Percentiles rank a stretch among this genome's conserved stretches.
Evolutionary conservation across 1,139 yeast genomes (phyloP).

Genomic region (Hansenula lynferdii): DNA sequence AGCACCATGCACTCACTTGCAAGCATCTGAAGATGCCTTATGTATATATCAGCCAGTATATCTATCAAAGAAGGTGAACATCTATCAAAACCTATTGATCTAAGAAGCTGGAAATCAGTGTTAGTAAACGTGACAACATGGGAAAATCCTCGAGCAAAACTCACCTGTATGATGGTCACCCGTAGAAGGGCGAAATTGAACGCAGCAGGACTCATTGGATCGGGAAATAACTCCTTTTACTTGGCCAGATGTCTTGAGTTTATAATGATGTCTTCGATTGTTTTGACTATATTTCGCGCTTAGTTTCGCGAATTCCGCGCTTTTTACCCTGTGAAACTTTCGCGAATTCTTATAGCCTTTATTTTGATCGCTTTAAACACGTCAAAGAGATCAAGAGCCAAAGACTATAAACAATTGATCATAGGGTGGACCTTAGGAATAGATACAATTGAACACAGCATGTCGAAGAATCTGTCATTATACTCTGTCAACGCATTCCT

Average conservation of each 20-base stretch:
- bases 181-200: conserved; percentile 59
- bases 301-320: too few species aligned
- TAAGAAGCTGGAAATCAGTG: conserved; percentile 36
- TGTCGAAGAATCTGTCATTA: conserved; percentile 61
- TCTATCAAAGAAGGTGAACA: conserved; percentile 60
- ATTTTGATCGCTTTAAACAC: not conserved
- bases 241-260: not conserved
- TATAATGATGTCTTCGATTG: not conserved
- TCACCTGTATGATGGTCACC: conserved; percentile 53
- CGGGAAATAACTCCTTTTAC: too few species aligned
- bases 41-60: conserved; percentile 56
- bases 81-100: conserved; percentile 70
- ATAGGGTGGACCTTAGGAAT: too few species aligned
- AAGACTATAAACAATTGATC: too few species aligned
- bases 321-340: too few species aligned
- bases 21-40: conserved; percentile 48
- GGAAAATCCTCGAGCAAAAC: conserved; percentile 1
- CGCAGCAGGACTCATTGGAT: conserved; percentile 28
- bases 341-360: not conserved
- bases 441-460: conserved; percentile 12
- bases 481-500: conserved; percentile 76
- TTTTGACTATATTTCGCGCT: not conserved
- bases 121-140: not conserved
- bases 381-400: not conserved
- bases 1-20: conserved; percentile 36